Percentiles rank a stretch among this genome's conserved stretches.
These are phyloP conservation scores for Vigna reflexopilosa DNA, from an alignment of 306 rosid genomes.

Conservation along the genomic window DNA sequence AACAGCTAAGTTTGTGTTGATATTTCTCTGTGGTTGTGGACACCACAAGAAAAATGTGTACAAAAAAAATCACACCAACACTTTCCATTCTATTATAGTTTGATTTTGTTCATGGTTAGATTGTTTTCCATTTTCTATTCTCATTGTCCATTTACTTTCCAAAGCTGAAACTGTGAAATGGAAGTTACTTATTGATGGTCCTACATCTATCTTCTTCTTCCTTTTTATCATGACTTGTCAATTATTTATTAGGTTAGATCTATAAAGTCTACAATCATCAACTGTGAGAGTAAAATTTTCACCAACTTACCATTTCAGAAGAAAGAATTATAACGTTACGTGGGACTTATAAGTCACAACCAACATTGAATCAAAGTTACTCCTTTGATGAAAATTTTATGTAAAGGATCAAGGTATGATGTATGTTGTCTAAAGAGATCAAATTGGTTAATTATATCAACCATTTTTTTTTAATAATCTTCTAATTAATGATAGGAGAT, in stretches of 20 bases:
- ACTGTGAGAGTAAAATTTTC: neutral
- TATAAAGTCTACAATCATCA: slow-evolving; percentile 28
- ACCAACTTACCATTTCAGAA: neutral
- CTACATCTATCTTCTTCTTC: slow-evolving; percentile 32
- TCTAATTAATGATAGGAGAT: no score
- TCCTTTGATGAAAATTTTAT: neutral
- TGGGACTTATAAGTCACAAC: slow-evolving; percentile 31
- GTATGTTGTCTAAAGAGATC: neutral
- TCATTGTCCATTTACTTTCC: slow-evolving; percentile 13
- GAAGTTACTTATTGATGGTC: slow-evolving; percentile 43
- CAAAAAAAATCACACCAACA: slow-evolving; percentile 23
- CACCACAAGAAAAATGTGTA: slow-evolving; percentile 21
- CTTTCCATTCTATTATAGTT: slow-evolving; percentile 25
- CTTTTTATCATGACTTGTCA: neutral
- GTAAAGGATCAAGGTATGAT: neutral
- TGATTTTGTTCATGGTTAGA: slow-evolving; percentile 1
- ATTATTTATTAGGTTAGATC: neutral
- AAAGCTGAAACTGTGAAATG: slow-evolving; percentile 39
- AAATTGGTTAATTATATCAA: neutral
- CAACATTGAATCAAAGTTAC: slow-evolving; percentile 18
- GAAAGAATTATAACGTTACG: slow-evolving; percentile 36
- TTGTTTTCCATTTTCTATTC: slow-evolving; percentile 1
- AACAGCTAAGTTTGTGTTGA: slow-evolving; percentile 27
- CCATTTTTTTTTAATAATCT: no score
- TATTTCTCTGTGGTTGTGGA: slow-evolving; percentile 17